Conservation (phyloP, 2,329 filamentous ascomycete species). For the Ophiostoma ips region DNA sequence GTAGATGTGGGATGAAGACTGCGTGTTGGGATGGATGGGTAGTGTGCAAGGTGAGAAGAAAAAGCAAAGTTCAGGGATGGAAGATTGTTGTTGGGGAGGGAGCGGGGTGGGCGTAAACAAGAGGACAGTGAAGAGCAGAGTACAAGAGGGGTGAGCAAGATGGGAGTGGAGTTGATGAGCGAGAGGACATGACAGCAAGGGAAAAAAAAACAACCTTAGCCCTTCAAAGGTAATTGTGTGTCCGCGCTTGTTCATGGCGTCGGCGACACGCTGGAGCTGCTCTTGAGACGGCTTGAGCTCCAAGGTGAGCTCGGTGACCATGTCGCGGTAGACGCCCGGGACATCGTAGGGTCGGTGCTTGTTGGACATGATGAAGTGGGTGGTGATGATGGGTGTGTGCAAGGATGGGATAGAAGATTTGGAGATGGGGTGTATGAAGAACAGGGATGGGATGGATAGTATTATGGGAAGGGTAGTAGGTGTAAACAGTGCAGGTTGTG, state of each 20-base stretch:
- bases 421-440: not conserved
- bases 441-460: too few relatives aligned
- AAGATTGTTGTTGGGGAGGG: too few relatives aligned
- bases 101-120: too few relatives aligned
- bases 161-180: not conserved
- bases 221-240: constrained; percentile 15
- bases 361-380: constrained; percentile 13
- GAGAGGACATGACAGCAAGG: not conserved
- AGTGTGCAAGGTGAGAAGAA: not conserved
- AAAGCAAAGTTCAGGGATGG: not conserved
- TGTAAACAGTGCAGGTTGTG: not conserved
- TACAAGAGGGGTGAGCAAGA: too few relatives aligned
- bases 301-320: constrained; percentile 28
- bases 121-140: too few relatives aligned
- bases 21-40: not conserved
- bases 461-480: not conserved
- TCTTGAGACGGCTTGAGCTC: constrained; percentile 20
- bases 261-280: constrained; percentile 19
- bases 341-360: not conserved
- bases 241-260: constrained; percentile 16
- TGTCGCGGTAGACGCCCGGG: constrained; percentile 23
- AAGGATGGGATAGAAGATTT: not conserved
- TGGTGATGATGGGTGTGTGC: not conserved
- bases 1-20: not conserved
- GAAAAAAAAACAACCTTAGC: constrained; percentile 5